These are phyloP conservation scores for Ashbya aceris DNA, from an alignment of 1,139 yeast species.

Conservation along the genomic window DNA sequence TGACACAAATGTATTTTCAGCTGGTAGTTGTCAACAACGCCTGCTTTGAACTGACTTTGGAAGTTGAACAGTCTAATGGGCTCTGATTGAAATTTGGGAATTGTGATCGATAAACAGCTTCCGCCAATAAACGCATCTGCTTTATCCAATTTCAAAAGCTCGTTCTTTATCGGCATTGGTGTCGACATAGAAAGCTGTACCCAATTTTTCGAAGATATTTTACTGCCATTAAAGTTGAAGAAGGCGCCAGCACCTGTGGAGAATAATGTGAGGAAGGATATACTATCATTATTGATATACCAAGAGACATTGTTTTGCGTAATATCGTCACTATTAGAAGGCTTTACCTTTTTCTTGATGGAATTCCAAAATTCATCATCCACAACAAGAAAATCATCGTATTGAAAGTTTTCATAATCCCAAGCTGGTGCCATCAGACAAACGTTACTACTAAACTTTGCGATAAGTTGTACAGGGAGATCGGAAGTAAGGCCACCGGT, in stretches of 20 bases:
- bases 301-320: slow-evolving; percentile 14
- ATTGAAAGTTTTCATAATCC: slow-evolving; percentile 32
- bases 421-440: slow-evolving; percentile 37
- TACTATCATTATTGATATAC: slow-evolving; percentile 7
- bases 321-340: slow-evolving; percentile 10
- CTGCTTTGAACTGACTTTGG: slow-evolving; percentile 5
- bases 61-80: slow-evolving; percentile 5
- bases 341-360: slow-evolving; percentile 15
- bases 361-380: slow-evolving; percentile 32
- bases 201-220: slow-evolving; percentile 28
- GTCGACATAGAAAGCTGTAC: slow-evolving; percentile 15
- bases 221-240: slow-evolving; percentile 25
- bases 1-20: slow-evolving; percentile 2
- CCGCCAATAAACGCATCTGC: slow-evolving; percentile 8
- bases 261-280: slow-evolving; percentile 33
- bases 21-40: background rate
- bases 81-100: slow-evolving; percentile 6
- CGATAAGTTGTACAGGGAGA: slow-evolving; percentile 27
- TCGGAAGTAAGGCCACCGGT: slow-evolving; percentile 34
- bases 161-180: slow-evolving; percentile 5
- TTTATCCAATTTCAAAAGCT: background rate
- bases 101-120: slow-evolving; percentile 5
- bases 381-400: slow-evolving; percentile 23
- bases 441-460: slow-evolving; percentile 29
- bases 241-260: slow-evolving; percentile 30